Evolutionary conservation across 768 basidiomycete species (phyloP).

Genomic region (Kwoniella sp.): DNA sequence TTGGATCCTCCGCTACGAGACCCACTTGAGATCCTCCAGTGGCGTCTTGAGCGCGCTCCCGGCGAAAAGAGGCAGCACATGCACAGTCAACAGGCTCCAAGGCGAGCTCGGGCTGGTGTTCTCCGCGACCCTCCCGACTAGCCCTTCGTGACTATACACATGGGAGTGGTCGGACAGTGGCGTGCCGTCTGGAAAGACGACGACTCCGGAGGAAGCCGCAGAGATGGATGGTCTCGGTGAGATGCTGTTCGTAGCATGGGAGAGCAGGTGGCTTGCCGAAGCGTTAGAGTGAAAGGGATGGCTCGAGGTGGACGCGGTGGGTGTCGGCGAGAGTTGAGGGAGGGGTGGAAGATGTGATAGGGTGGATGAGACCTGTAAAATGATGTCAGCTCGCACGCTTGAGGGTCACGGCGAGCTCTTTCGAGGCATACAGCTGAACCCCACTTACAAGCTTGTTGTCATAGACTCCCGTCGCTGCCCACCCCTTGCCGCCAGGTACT

Average conservation of each 20-base stretch:
- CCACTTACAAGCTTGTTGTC: conserved; percentile 47
- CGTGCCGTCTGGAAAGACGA: conserved; percentile 34
- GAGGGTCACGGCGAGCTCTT: too few relatives aligned
- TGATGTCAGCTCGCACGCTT: too few relatives aligned
- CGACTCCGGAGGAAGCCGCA: conserved; percentile 11
- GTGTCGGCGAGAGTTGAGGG: conserved; percentile 36
- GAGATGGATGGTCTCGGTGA: conserved; percentile 23
- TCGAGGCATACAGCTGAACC: background rate
- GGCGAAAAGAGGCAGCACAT: conserved; percentile 86
- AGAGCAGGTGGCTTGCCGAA: conserved; percentile 2
- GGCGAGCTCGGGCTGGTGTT: conserved; percentile 53
- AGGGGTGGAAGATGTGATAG: conserved; percentile 40
- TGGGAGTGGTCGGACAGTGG: conserved; percentile 14
- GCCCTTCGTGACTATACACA: background rate
- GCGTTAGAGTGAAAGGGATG: background rate
- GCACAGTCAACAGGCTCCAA: conserved; percentile 78
- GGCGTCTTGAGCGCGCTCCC: conserved; percentile 78
- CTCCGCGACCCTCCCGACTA: conserved; percentile 9
- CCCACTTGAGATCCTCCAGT: conserved; percentile 80
- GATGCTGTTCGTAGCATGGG: conserved; percentile 5
- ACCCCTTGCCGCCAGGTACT: background rate
- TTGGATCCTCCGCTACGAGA: background rate
- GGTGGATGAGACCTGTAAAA: conserved; percentile 36
- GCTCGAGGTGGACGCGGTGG: conserved; percentile 3
- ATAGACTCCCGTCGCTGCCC: conserved; percentile 27